Conservation (phyloP, 2,329 filamentous ascomycete species). For the Aspergillus sp. region DNA sequence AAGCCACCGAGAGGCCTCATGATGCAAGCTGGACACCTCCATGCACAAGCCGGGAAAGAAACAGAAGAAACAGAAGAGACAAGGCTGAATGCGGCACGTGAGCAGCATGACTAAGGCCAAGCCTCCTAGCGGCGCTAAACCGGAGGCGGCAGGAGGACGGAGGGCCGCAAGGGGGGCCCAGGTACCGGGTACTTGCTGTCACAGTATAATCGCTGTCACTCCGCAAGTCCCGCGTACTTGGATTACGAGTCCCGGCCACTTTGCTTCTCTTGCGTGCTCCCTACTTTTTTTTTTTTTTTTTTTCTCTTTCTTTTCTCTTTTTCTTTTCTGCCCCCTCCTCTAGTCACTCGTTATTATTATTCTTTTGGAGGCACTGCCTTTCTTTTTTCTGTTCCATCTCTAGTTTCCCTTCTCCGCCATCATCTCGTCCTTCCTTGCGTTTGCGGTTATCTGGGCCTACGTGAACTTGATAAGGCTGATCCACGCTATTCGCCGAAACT, state of each 20-base stretch:
- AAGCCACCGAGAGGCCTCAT: background rate
- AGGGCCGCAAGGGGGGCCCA: background rate
- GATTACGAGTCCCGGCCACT: background rate
- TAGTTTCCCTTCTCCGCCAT: background rate
- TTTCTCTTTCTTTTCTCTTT: background rate
- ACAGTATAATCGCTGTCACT: background rate
- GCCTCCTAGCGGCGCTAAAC: background rate
- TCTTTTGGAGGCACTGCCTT: background rate
- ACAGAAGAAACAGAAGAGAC: background rate
- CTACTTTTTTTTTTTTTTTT: background rate
- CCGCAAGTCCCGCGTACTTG: background rate
- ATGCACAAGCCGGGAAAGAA: no score
- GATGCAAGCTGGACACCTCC: background rate
- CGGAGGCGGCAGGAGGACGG: background rate
- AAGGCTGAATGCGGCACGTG: background rate
- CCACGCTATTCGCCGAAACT: constrained; percentile 3
- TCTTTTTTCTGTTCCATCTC: background rate
- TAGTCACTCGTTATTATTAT: background rate
- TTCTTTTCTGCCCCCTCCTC: background rate
- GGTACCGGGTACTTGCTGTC: background rate
- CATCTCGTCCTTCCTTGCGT: background rate
- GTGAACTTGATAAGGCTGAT: constrained; percentile 4
- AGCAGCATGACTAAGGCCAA: background rate
- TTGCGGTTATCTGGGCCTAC: constrained; percentile 1
- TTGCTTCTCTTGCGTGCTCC: background rate